Percentiles rank a stretch among this genome's conserved stretches.
Conservation (phyloP, 1,139 yeast species). For the Hansenula sp. region DNA sequence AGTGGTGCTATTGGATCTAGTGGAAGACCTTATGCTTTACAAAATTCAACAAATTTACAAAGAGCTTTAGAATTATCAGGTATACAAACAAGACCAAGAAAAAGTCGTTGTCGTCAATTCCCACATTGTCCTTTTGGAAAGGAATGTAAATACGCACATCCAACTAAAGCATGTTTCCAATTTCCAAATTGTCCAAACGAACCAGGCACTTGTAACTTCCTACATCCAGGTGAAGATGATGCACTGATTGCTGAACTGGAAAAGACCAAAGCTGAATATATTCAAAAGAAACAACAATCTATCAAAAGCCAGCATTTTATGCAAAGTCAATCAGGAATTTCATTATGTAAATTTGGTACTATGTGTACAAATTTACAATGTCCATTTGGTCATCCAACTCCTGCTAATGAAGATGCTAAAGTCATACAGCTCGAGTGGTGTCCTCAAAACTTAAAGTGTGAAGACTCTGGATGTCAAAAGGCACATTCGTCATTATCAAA, state of each 20-base stretch:
- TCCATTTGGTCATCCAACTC: conserved; percentile 90
- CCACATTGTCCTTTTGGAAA: conserved; percentile 67
- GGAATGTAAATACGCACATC: conserved; percentile 74
- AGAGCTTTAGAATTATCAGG: conserved; percentile 19
- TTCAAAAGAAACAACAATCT: conserved; percentile 25
- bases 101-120: conserved; percentile 71
- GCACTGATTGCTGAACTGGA: conserved; percentile 64
- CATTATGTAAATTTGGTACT: conserved; percentile 71
- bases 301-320: conserved; percentile 20
- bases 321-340: conserved; percentile 38
- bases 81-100: conserved; percentile 20
- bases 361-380: conserved; percentile 74
- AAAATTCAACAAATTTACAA: conserved; percentile 20
- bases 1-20: conserved; percentile 11
- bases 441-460: conserved; percentile 60
- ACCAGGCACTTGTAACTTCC: conserved; percentile 75
- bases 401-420: conserved; percentile 70
- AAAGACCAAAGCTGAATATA: conserved; percentile 49
- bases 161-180: conserved; percentile 69
- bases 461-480: conserved; percentile 54
- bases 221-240: conserved; percentile 84
- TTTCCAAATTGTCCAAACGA: conserved; percentile 77
- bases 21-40: conserved; percentile 20
- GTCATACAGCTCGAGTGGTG: conserved; percentile 76
- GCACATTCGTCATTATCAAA: conserved; percentile 74